Evolutionary conservation across 371 early-diverging fungal species (phyloP), one percentile per base, ranked within the genome.

Genomic region (Coemansia sp.): DNA sequence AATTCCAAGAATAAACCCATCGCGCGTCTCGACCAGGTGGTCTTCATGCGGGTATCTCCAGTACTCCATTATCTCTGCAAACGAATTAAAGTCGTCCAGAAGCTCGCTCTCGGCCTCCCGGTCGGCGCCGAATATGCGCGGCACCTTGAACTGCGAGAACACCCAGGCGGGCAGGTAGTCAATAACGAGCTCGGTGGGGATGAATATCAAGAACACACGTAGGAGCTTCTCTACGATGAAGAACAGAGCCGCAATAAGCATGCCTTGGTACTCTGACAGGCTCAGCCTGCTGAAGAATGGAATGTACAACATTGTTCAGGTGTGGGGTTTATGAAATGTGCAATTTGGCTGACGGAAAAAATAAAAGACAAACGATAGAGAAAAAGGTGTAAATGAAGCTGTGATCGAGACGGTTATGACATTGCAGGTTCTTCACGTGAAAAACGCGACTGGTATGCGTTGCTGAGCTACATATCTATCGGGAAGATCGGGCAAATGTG

Each of bases 1-100:
- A 4, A 91, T 82, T 43, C 90, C 89, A n/a, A 96, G 79, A 0
- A 95, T 77, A 75, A 91, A 96, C 30, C 92, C 91, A 64, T 96
- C 97, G 58, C 80, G 80, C 3, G 95, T 95, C n/a, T 84, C 84
- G 5, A 91, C 91, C 35, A 93, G 69, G 73, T 95, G 94, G 57
- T 93, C 89, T 57, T 96, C 90, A 57, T 85, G 83, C 4, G 86
- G 85, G 68, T 92, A 95, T 30, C 85, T 83, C 89, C 90, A 88
- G 65, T 54, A 64, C 16, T 64, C 60, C 57, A 78, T 66, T 8
- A 80, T 73, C 45, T 80, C 76, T 4, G 68, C 68, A 62, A 77
- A 77, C 34, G 76, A 73, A 41, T 59, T 68, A 36, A 74, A 71
- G 56, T 75, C 68, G 42, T 69, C 70, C 16, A 77, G 54, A 4